A percentile compares a stretch with the other conserved stretches of the same genome.
Evolutionary conservation across 768 basidiomycete species (phyloP).

Genomic region (Steccherinum ochraceum): DNA sequence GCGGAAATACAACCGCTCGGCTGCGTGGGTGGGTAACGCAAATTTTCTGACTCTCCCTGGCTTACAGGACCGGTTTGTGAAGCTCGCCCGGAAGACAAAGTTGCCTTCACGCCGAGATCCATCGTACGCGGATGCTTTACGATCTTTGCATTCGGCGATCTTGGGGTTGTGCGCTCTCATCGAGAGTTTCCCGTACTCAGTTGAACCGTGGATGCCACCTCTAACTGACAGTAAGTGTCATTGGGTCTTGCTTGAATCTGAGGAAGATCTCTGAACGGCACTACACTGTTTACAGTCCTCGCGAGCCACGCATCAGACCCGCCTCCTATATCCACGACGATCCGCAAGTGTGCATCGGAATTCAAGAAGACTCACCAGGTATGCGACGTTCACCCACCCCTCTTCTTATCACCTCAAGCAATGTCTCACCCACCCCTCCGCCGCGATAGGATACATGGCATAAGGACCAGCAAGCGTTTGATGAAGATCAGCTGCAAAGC

Average conservation of each 20-base stretch:
- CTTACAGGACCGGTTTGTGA: constrained; percentile 71
- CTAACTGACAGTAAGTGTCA: constrained; percentile 60
- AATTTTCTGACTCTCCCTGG: too few relatives aligned
- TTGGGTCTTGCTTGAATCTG: background rate
- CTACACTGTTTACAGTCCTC: constrained; percentile 58
- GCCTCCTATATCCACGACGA: constrained; percentile 85
- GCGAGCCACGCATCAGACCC: constrained; percentile 80
- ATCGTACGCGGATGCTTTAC: constrained; percentile 64
- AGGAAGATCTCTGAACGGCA: background rate
- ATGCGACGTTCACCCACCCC: constrained; percentile 25
- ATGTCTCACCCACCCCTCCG: background rate
- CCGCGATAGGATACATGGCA: constrained; percentile 78
- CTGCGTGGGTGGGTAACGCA: too few relatives aligned
- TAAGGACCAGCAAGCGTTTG: constrained; percentile 79
- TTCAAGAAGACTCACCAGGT: constrained; percentile 57
- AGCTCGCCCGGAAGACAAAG: constrained; percentile 49
- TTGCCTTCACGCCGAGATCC: constrained; percentile 68
- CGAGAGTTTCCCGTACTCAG: constrained; percentile 52
- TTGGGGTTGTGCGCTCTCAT: constrained; percentile 44
- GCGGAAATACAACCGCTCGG: too few relatives aligned
- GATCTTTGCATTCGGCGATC: constrained; percentile 67
- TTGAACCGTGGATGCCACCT: constrained; percentile 49
- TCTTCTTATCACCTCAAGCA: background rate
- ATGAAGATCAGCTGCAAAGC: constrained; percentile 85
- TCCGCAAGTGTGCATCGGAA: constrained; percentile 78